Base-by-base conservation (phyloP, 2,329 filamentous ascomycete species). In the Cercospora sojina region DNA sequence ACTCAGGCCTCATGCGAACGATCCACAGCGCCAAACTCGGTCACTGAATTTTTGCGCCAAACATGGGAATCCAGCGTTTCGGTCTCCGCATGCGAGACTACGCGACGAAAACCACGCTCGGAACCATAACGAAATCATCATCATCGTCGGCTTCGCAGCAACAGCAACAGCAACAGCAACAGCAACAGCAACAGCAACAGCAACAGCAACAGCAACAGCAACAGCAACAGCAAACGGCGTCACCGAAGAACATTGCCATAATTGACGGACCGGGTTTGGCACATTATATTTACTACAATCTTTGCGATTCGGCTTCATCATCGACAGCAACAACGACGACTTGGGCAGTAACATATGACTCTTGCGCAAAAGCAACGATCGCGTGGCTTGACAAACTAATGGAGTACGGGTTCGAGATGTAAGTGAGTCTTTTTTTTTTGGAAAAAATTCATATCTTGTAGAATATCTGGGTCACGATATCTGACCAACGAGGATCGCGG, bases 211-310 rank as follows among this genome's bases (percentile, higher is more conserved):
- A 51, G 3, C 13, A 51, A 12, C 53, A 57, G 27, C 53, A 57
- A 23, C 18, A 51, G 3, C 13, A 51, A 12, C 18, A 51, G 13
- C 18, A 51, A 23, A 4, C n/a, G 4, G 1, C 47, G 23, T 2
- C 4, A 25, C 47, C 12, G 9, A 31, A 23, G n/a, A 57, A 35
- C 9, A 67, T 53, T 23, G 78, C 85, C 16, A 81, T 88, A 53
- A 87, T 96, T 64, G 93, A 97, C 75, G 93, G 92, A 0, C 92
- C 93, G 4, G 89, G 88, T 2, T 80, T 96, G 27, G 91, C 92
- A 1, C 90, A 94, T 76, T 86, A 91, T 76, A 81, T 93, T 47
- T 87, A 90, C 67, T 81, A 87, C 59, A 78, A 57, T 16, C 66
- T 72, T 1, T 69, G 69, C 56, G 53, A 67, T 35, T 59, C 53